Percentiles rank a stretch among this genome's conserved stretches.
phyloP scores from a whole-genome alignment of 2,329 filamentous ascomycete species.

The Ceratocystis diversiconidia region DNA sequence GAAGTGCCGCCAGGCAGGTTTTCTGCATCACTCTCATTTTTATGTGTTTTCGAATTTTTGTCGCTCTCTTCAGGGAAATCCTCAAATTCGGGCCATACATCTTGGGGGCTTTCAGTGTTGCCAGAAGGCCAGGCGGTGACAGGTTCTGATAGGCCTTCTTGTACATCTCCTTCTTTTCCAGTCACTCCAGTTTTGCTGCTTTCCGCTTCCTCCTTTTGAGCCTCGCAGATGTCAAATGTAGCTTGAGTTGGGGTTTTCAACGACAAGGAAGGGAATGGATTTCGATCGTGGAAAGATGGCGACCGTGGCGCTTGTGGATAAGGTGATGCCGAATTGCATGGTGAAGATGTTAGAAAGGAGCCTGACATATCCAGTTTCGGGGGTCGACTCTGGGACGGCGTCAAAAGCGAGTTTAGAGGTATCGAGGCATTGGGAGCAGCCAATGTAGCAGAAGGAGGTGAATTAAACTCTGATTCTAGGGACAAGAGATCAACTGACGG shows the following conservation, averaged over 20 bases:
- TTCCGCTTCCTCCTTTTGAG: not conserved
- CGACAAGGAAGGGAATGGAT: constrained; percentile 37
- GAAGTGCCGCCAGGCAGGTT: not conserved
- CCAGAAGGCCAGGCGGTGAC: constrained; percentile 35
- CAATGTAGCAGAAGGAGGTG: not conserved
- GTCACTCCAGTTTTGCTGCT: constrained; percentile 24
- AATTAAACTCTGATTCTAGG: constrained; percentile 21
- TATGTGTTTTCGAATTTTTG: not conserved
- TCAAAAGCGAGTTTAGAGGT: constrained; percentile 18
- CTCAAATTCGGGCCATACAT: constrained; percentile 40
- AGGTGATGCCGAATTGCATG: constrained; percentile 19
- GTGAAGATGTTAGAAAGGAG: not conserved
- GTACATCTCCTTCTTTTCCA: constrained; percentile 21
- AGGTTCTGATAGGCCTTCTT: constrained; percentile 21
- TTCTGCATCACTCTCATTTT: not conserved
- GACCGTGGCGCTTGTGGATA: constrained; percentile 38
- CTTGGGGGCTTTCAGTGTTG: constrained; percentile 23
- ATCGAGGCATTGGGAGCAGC: not conserved
- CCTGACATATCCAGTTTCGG: not conserved
- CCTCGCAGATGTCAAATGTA: constrained; percentile 21
- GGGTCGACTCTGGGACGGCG: constrained; percentile 3
- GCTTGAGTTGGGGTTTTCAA: constrained; percentile 31
- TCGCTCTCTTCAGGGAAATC: constrained; percentile 26
- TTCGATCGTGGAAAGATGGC: constrained; percentile 39
- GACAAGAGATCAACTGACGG: constrained; percentile 31